Evolutionary conservation across 768 basidiomycete genomes (phyloP), one percentile per base, ranked within the genome.

Genomic region (Pulveroboletus sp.): DNA sequence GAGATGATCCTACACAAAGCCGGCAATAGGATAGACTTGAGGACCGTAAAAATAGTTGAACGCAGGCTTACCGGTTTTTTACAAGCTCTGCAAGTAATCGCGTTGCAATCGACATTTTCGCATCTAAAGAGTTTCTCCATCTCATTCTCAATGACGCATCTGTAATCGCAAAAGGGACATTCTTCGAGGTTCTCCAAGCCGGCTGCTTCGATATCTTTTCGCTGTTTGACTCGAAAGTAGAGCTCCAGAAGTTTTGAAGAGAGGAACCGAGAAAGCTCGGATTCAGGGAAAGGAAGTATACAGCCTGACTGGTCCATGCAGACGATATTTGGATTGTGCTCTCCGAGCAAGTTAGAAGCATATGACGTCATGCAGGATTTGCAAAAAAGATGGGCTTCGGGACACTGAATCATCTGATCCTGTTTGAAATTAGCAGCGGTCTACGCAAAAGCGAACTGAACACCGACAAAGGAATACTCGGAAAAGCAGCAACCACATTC

Each of bases 401-500:
- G 83, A 59, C 93, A 95, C 69, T 94, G 92, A 2, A 89, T 76
- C 84, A 93, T 87, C 57, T 86, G 82, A 34, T 80, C 79, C 90
- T 94, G 59, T 19, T 23, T 40, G 45, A 31, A 35, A 11, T 59
- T 30, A 45, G 40, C 9, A 14, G 14, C 20, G 10, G 9, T 17
- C 49, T 16, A 24, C 24, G 45, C 36, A 29, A 51, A 43, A 24
- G 29, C 31, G 22, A 43, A 9, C 11, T 14, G 23, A 24, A 37
- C 34, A 72, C 88, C 49, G 64, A 90, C 89, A 67, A 88, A 85
- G 5, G 82, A 65, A 53, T 83, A 89, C 11, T 69, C 74, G 5
- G 78, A 70, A 61, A 93, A 95, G 67, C 93, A 96, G 59, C 92
- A 94, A 12, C 86, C 87, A 59, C 93, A 94, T 59, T 93, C 90